Base-by-base conservation (phyloP, 164 flowering plant species). In the Pachysandra terminalis region DNA sequence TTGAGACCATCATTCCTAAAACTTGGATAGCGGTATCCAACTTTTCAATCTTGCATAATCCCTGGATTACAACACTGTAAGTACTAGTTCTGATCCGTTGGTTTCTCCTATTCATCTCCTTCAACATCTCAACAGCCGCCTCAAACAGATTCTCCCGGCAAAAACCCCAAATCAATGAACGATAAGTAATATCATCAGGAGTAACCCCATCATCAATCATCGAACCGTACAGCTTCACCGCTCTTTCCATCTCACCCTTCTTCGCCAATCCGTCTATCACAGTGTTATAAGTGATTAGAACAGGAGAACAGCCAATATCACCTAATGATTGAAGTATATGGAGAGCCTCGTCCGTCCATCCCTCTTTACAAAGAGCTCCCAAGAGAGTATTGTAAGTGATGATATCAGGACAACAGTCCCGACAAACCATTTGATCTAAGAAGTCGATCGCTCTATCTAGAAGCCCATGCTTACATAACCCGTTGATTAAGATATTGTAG, bases 321-420 rank as follows among this genome's bases (percentile, higher is more conserved):
- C 66, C 55, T 65, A 94, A 70, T 10, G 64, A 66, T 15, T 77
- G 63, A 51, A 94, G 78, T 73, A 90, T 61, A 64, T 81, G 68
- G 27, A 91, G 67, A 21, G 91, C 92, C 67, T 86, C 88, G 63
- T 88, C 84, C 4, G 76, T 66, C 86, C 87, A 76, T 19, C 81
- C 86, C 74, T 87, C 93, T 71, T 77, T 86, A 71, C 90, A 84
- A 10, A 94, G 75, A 40, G 95, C 89, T 40, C 78, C 79, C 48
- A 94, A 62, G 22, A 94, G 83, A 24, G 87, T 88, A 78, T 94
- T 94, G 60, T 88, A 91, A 32, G 95, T 94, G 52, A 91, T 75
- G 58, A 88, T 86, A 68, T 91, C 88, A 40, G 97, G 95, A 51
- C 71, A 69, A 69, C 80, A 81, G 2, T 78, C 81, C 9, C 59